Evolutionary conservation across 768 basidiomycete species (phyloP).

Genomic region (Naganishia onofrii): DNA sequence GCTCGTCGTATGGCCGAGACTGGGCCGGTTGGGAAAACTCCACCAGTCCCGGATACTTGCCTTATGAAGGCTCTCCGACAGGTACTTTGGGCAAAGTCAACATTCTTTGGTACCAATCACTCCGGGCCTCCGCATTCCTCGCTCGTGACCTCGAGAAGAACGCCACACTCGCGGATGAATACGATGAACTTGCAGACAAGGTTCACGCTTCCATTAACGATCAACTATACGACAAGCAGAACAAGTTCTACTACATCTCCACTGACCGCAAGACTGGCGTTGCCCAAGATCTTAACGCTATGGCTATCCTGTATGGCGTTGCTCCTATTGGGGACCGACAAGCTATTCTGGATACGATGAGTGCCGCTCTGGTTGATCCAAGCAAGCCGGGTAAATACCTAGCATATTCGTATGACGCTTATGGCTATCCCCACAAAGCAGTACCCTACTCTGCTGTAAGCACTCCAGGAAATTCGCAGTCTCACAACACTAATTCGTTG

Average conservation of each 20-base stretch:
- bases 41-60: slow-evolving; percentile 17
- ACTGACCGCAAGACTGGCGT: slow-evolving; percentile 20
- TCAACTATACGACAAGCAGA: slow-evolving; percentile 6
- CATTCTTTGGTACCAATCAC: slow-evolving; percentile 17
- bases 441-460: slow-evolving; percentile 4
- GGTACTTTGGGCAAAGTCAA: slow-evolving; percentile 12
- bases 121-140: slow-evolving; percentile 1
- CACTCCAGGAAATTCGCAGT: too few relatives aligned
- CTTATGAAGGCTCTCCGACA: slow-evolving; percentile 13
- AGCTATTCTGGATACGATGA: slow-evolving; percentile 9
- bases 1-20: slow-evolving; percentile 10
- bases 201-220: slow-evolving; percentile 1
- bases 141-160: slow-evolving; percentile 1
- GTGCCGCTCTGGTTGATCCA: neutral
- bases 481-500: neutral
- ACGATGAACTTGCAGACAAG: neutral
- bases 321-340: slow-evolving; percentile 9
- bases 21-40: slow-evolving; percentile 17
- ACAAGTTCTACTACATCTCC: slow-evolving; percentile 14
- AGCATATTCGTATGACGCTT: slow-evolving; percentile 9
- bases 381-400: slow-evolving; percentile 17
- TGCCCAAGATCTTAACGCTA: slow-evolving; percentile 7
- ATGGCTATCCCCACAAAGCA: slow-evolving; percentile 13
- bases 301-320: slow-evolving; percentile 15
- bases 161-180: neutral